Base-by-base conservation (phyloP, 225 moss, liverwort and hornwort genomes). In the Pseudoscleropodium purum region DNA sequence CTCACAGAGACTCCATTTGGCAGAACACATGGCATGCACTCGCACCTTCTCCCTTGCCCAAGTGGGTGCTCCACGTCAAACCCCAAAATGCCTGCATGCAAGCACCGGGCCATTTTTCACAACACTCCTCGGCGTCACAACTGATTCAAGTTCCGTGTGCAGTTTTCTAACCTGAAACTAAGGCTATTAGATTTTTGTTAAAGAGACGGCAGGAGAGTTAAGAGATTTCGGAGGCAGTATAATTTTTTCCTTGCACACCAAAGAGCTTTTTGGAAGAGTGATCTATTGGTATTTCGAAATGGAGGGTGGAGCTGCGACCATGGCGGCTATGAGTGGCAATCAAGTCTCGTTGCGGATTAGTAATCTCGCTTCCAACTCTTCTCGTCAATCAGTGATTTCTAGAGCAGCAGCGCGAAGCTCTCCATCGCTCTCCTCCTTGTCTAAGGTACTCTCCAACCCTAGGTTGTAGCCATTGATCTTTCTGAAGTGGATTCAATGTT, bases 291-390 rank as follows among this genome's bases (percentile, higher is more conserved):
- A 86, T 62, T 63, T 5, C 75, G 6, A 68, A 37, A 91, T 93
- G 91, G 91, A 90, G 87, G 72, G 75, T 34, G 49, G 83, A 41
- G 65, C 81, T 51, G 83, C 91, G 57, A 78, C 82, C 51, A 72
- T 89, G 86, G 90, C 90, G 88, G 93, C 90, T 18, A 39, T 76
- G 70, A 29, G 77, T 21, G 81, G 85, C 56, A 81, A 66, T 61
- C 89, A 36, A n/a, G 90, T 81, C 43, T 60, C 65, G 75, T 68
- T 33, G 62, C 75, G 61, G 34, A 56, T 56, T 34, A 82, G 81
- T 47, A 81, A 37, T 74, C 83, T 79, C 49, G 87, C 84, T 75
- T 83, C 89, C 11, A 57, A 69, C 10, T 75, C 82, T 27, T 59
- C 86, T 52, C 49, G 85, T 54, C 86, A 86, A 24, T 82, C 88